Evolutionary conservation across 2,329 filamentous ascomycete genomes (phyloP).

Genomic region (Beauveria pseudobassiana): DNA sequence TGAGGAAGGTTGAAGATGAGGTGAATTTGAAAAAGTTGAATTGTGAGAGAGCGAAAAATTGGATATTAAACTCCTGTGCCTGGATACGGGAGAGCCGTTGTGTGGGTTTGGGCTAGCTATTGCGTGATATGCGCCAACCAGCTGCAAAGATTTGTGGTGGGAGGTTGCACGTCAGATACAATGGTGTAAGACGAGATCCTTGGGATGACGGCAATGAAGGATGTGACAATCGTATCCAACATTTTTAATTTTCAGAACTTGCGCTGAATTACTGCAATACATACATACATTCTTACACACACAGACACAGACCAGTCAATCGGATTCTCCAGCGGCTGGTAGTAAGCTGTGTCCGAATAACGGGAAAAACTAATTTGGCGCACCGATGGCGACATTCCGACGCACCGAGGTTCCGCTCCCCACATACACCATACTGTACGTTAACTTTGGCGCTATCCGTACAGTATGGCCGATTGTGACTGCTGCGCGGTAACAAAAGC

Average conservation of each 20-base stretch:
- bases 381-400: conserved; percentile 19
- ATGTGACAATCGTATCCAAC: neutral
- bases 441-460: neutral
- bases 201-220: neutral
- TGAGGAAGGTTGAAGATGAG: neutral
- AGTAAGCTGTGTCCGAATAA: neutral
- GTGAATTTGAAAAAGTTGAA: neutral
- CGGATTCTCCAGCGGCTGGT: neutral
- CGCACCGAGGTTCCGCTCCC: conserved; percentile 5
- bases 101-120: conserved; percentile 12
- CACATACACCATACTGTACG: neutral
- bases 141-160: neutral
- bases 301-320: neutral
- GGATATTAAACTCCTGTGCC: neutral
- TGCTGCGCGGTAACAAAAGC: neutral
- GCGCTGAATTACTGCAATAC: neutral
- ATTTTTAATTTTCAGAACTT: neutral
- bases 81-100: neutral
- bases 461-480: neutral
- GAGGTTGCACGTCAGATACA: neutral
- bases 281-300: neutral
- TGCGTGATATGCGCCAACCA: conserved; percentile 6
- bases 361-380: conserved; percentile 8
- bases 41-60: neutral
- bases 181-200: conserved; percentile 2